Conservation (phyloP, 805 yeast genomes). For the Spathaspora hagerdaliae region DNA sequence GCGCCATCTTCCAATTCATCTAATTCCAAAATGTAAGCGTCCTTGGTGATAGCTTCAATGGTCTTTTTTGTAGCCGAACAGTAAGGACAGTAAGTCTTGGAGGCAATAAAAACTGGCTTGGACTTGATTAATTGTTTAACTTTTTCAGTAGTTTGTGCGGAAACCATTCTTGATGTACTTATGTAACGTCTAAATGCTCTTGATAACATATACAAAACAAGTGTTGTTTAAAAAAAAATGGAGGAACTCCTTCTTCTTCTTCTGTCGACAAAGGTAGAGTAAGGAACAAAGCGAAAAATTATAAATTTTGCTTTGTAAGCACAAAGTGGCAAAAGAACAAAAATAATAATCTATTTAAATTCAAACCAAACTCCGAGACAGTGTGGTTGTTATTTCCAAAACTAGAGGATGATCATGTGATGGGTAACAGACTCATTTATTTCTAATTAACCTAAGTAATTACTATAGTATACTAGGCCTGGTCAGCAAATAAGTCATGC, state of each 20-base stretch:
- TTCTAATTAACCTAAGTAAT: no score
- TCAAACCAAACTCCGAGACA: no score
- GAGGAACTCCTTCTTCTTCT: neutral
- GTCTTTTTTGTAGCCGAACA: slow-evolving; percentile 42
- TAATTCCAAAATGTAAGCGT: slow-evolving; percentile 54
- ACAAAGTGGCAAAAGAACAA: neutral
- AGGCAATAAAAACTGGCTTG: slow-evolving; percentile 74
- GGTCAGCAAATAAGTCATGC: slow-evolving; percentile 18
- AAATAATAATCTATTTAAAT: no score
- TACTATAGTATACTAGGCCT: no score
- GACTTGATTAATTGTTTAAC: slow-evolving; percentile 62
- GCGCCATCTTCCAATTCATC: slow-evolving; percentile 64
- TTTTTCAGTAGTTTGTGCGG: slow-evolving; percentile 51
- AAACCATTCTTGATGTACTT: slow-evolving; percentile 43
- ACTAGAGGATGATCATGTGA: no score
- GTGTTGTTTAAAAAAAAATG: neutral
- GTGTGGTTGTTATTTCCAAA: no score
- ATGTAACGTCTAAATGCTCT: slow-evolving; percentile 9
- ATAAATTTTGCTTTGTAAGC: neutral
- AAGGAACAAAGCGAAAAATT: neutral
- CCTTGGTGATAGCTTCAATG: slow-evolving; percentile 33
- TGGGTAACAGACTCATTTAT: no score
- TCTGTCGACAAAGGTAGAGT: neutral
- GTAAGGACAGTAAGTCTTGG: slow-evolving; percentile 47
- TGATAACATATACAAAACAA: slow-evolving; percentile 6